Conservation (phyloP, 2,329 filamentous ascomycete species). For the Paecilomyces niveus region DNA sequence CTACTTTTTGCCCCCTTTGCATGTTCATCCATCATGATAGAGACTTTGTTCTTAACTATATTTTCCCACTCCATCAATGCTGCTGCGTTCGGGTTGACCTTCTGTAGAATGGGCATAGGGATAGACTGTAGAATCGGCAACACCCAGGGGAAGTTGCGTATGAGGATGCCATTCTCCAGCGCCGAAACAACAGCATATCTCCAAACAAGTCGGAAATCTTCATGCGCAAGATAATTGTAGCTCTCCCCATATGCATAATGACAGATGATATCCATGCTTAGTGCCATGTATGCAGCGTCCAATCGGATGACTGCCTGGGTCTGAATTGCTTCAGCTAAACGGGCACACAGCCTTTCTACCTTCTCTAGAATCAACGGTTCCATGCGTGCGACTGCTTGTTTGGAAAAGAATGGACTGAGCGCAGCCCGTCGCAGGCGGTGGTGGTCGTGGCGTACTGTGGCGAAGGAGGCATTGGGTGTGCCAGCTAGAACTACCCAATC, state of each 20-base stretch:
- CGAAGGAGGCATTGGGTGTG: slow-evolving; percentile 8
- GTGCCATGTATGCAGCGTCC: slow-evolving; percentile 18
- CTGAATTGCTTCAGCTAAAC: slow-evolving; percentile 14
- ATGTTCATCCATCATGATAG: background rate
- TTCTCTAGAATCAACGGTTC: slow-evolving; percentile 31
- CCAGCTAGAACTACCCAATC: slow-evolving; percentile 9
- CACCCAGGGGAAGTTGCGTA: slow-evolving; percentile 20
- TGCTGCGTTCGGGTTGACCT: slow-evolving; percentile 3
- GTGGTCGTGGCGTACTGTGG: slow-evolving; percentile 12
- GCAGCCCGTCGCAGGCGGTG: slow-evolving; percentile 16
- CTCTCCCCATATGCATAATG: slow-evolving; percentile 33
- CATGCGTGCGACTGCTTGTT: slow-evolving; percentile 27
- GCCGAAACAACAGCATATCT: slow-evolving; percentile 17
- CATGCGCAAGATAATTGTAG: slow-evolving; percentile 23
- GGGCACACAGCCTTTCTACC: slow-evolving; percentile 20
- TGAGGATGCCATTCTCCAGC: slow-evolving; percentile 16
- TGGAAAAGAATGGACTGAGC: slow-evolving; percentile 20
- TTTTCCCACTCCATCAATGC: slow-evolving; percentile 3
- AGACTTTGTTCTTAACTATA: background rate
- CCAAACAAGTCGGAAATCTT: slow-evolving; percentile 17
- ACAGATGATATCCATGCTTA: slow-evolving; percentile 31
- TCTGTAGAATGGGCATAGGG: slow-evolving; percentile 10
- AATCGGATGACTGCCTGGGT: slow-evolving; percentile 13
- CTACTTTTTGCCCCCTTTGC: background rate
- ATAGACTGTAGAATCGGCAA: slow-evolving; percentile 15